These are phyloP conservation scores for Tolypocladium guangdongense DNA, from an alignment of 2,329 filamentous ascomycete genomes.

Conservation along the genomic window DNA sequence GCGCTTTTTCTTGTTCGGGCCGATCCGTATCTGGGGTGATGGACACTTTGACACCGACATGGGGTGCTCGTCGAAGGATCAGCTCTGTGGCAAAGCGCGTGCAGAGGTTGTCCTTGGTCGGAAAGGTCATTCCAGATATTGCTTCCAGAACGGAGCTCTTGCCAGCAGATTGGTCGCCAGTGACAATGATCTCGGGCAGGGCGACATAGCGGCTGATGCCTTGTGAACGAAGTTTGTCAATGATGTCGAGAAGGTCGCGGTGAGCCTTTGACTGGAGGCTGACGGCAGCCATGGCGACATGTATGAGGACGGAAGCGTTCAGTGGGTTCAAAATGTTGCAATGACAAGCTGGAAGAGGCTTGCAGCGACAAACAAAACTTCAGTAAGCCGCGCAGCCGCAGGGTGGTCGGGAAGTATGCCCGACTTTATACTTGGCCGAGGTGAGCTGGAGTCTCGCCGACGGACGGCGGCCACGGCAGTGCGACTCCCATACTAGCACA, in stretches of 20 bases:
- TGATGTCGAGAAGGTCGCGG: slow-evolving; percentile 8
- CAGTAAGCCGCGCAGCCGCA: no score
- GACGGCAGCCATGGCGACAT: slow-evolving; percentile 1
- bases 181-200: slow-evolving; percentile 42
- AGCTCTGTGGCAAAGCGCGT: slow-evolving; percentile 55
- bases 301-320: slow-evolving; percentile 9
- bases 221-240: slow-evolving; percentile 8
- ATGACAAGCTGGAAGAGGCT: background rate
- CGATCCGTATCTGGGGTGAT: slow-evolving; percentile 19
- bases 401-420: no score
- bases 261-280: slow-evolving; percentile 6
- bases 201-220: slow-evolving; percentile 17
- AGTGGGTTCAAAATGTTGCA: no score
- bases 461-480: no score
- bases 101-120: slow-evolving; percentile 45
- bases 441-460: no score
- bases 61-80: slow-evolving; percentile 35
- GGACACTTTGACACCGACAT: slow-evolving; percentile 21
- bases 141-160: slow-evolving; percentile 57
- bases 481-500: no score
- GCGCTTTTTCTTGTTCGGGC: slow-evolving; percentile 12
- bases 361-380: background rate
- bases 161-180: slow-evolving; percentile 50
- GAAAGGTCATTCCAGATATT: slow-evolving; percentile 51
- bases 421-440: no score